Evolutionary conservation across 495 filamentous ascomycete species (phyloP), one percentile per base, ranked within the genome.

Genomic region (Xylaria flabelliformis): DNA sequence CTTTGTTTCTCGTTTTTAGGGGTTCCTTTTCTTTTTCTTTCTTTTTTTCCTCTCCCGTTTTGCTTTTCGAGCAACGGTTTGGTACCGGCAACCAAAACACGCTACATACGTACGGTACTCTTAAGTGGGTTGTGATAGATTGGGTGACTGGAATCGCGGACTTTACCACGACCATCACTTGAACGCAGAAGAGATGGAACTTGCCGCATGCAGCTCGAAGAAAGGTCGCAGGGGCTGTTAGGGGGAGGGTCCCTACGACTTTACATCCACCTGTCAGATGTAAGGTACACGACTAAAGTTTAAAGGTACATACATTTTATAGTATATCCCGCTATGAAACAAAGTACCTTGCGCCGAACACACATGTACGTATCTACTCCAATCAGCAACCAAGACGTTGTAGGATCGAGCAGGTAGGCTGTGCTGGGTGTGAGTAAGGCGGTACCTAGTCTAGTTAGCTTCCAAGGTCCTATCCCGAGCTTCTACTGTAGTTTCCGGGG

Each of bases 151-250:
- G 32, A 61, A 21, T 61, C 32, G 34, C 32, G 32, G 58, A 39
- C 53, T 56, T 56, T 56, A 3, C 53, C 53, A 32, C 53, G 58
- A 61, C 32, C 19, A 61, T 39, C 58, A 39, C 10, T 39, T 36
- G 13, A 8, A 10, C 32, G 34, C 34, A n/a, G 34, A 21, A 39
- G 26, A 50, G 29, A 48, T 67, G 64, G 64, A 67, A 67, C 64
- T 67, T 67, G 64, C 64, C 64, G 64, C 26, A 67, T 44, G 46
- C 64, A 67, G 46, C 46, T 32, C 32, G 13, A 53, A 65, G 63
- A 65, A 50, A 8, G 63, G 36, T 17, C 29, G 64, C 46, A 65
- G 32, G 64, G 64, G 61, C 21, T 21, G 32, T 39, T 61, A 61
- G 58, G 58, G 58, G 58, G 26, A 56, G 53, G 53, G 53, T 15